These are phyloP conservation scores for Collybia nuda DNA, from an alignment of 768 basidiomycete genomes.

Conservation along the genomic window DNA sequence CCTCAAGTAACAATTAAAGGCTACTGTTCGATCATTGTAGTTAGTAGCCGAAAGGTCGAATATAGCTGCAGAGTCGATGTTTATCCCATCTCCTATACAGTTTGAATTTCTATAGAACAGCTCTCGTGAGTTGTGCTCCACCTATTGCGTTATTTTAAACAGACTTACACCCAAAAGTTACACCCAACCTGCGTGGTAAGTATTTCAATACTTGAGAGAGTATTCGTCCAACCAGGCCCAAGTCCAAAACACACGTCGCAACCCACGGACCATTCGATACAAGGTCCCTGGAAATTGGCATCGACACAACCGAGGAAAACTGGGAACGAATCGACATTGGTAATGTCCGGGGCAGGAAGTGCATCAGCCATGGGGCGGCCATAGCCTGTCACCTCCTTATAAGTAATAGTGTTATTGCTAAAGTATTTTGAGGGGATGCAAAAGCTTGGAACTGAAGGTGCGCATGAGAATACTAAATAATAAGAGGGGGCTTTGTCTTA, in stretches of 20 bases:
- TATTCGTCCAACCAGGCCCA: background rate
- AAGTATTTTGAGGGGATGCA: background rate
- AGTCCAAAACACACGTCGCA: background rate
- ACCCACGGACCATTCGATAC: background rate
- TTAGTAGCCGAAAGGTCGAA: background rate
- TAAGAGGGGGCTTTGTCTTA: background rate
- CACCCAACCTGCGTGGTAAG: background rate
- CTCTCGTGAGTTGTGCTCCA: background rate
- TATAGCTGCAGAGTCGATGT: background rate
- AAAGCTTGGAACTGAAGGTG: too few species aligned
- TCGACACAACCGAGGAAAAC: background rate
- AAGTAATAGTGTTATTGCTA: background rate
- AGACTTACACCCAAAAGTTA: constrained; percentile 2
- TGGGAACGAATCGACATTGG: background rate
- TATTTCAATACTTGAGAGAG: constrained; percentile 1
- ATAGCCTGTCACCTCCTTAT: background rate
- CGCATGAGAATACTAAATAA: too few species aligned
- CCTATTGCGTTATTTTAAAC: too few species aligned
- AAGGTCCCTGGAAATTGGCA: background rate
- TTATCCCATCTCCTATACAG: background rate
- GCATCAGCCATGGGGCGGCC: background rate
- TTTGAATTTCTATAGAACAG: background rate
- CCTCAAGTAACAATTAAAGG: background rate
- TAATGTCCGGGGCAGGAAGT: background rate
- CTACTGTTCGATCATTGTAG: background rate